These are phyloP conservation scores for Prunus yedoensis DNA, from an alignment of 331 rosid genomes.

Conservation along the genomic window DNA sequence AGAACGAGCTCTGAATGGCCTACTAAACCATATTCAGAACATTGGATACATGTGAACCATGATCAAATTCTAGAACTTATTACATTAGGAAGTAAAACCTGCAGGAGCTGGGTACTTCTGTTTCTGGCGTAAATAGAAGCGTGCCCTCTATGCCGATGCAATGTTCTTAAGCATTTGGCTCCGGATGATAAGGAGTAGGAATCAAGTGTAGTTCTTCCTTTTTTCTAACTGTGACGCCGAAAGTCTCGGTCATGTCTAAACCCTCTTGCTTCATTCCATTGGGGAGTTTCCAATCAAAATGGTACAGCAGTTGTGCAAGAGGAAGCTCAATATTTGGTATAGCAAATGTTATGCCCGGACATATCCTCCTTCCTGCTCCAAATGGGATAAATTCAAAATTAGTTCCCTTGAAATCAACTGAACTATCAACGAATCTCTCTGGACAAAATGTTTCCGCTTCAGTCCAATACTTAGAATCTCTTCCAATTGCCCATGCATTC, in stretches of 20 bases:
- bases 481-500: slow-evolving; percentile 45
- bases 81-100: too few relatives aligned
- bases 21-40: too few relatives aligned
- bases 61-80: too few relatives aligned
- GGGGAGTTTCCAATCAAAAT: slow-evolving; percentile 28
- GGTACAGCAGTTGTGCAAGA: slow-evolving; percentile 17
- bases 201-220: not conserved
- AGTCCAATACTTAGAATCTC: slow-evolving; percentile 36
- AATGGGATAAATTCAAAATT: slow-evolving; percentile 10
- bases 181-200: not conserved
- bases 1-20: too few relatives aligned
- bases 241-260: slow-evolving; percentile 10
- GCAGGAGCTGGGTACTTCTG: too few relatives aligned
- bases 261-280: not conserved
- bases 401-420: slow-evolving; percentile 10
- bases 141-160: too few relatives aligned
- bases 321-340: slow-evolving; percentile 12
- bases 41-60: too few relatives aligned
- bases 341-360: slow-evolving; percentile 18
- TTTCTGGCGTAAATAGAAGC: too few relatives aligned
- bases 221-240: not conserved
- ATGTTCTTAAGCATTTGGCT: not conserved
- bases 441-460: slow-evolving; percentile 35
- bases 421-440: slow-evolving; percentile 26
- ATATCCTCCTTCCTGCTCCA: slow-evolving; percentile 26